Evolutionary conservation across 805 yeast species (phyloP), one percentile per base, ranked within the genome.

Genomic region (Metschnikowia kunwiensis): DNA sequence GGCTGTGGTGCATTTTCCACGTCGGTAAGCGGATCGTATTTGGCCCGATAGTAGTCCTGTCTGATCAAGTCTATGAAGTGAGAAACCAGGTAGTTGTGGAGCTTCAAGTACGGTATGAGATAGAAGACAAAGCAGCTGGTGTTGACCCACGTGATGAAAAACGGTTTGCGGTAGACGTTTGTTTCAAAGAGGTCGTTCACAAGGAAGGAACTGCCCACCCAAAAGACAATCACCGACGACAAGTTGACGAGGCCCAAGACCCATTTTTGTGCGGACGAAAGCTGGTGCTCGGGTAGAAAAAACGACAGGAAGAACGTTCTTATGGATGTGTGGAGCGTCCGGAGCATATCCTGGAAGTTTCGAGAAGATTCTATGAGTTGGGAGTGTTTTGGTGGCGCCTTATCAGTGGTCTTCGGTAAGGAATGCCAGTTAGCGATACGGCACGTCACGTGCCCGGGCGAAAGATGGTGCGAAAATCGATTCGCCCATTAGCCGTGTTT

Each of bases 151-250:
- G 98, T 93, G 49, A 93, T 85, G 44, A 89, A 75, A 55, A 87
- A 89, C 12, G 98, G 98, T 61, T 93, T 93, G 31, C 87, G 63
- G 58, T 87, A 93, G 18, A 72, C 64, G 40, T 73, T 76, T 30
- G 75, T 72, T 48, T 80, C 87, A 49, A 86, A 83, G 26, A 86
- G 66, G 27, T 78, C 80, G 58, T 86, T 88, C 24, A 93, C 82
- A 30, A 91, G 59, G 49, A 88, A 91, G 4, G 95, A 86, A 4
- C 96, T 86, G 24, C 83, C 63, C 8, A 93, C 97, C 98, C 98
- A 91, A 16, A 87, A 73, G 1, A 85, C 57, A 18, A 91, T 86
- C 29, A 89, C 97, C 28, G 83, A 67, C 1, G 77, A 70, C 16
- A 89, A 70, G 61, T 86, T 75, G 15, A 81, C 48, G 15, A 91